phyloP scores from a whole-genome alignment of 305 asterid genomes.

The Euphrasia arctica region DNA sequence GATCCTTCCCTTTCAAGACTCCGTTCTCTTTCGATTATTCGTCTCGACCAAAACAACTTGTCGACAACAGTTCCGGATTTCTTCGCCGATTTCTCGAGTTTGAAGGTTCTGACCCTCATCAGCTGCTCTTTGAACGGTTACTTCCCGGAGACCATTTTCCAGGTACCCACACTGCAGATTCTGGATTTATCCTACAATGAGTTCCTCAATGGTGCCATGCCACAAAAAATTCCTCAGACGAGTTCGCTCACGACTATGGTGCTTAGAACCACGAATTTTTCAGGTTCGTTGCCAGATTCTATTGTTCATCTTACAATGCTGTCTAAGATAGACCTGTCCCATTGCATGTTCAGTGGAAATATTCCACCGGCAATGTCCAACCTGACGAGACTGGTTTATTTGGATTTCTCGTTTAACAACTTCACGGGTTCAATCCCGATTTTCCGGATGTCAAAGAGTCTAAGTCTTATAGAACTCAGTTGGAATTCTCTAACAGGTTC shows the following conservation, averaged over 20 bases:
- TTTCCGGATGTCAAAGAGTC: slow-evolving; percentile 36
- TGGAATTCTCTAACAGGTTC: slow-evolving; percentile 43
- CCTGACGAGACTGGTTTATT: slow-evolving; percentile 31
- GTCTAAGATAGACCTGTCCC: slow-evolving; percentile 40
- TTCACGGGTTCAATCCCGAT: slow-evolving; percentile 50
- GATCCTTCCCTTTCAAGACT: slow-evolving; percentile 35
- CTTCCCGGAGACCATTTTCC: slow-evolving; percentile 48
- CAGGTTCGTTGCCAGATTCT: slow-evolving; percentile 49
- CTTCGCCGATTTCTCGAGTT: slow-evolving; percentile 35
- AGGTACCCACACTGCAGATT: slow-evolving; percentile 34
- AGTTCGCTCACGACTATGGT: slow-evolving; percentile 35
- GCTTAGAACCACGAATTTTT: slow-evolving; percentile 50
- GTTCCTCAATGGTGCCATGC: slow-evolving; percentile 38
- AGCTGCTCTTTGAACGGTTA: slow-evolving; percentile 43
- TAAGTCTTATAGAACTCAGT: slow-evolving; percentile 49
- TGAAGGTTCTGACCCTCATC: slow-evolving; percentile 45
- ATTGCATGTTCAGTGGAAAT: slow-evolving; percentile 48
- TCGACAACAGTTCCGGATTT: slow-evolving; percentile 34
- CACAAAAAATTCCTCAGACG: slow-evolving; percentile 25
- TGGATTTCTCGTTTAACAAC: slow-evolving; percentile 50
- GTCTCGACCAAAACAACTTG: slow-evolving; percentile 45
- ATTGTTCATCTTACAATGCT: slow-evolving; percentile 38
- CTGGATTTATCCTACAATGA: slow-evolving; percentile 39
- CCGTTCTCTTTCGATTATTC: slow-evolving; percentile 42
- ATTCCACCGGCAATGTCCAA: slow-evolving; percentile 42